Evolutionary conservation across 2,329 filamentous ascomycete genomes (phyloP).

Genomic region (Triangularia verruculosa): DNA sequence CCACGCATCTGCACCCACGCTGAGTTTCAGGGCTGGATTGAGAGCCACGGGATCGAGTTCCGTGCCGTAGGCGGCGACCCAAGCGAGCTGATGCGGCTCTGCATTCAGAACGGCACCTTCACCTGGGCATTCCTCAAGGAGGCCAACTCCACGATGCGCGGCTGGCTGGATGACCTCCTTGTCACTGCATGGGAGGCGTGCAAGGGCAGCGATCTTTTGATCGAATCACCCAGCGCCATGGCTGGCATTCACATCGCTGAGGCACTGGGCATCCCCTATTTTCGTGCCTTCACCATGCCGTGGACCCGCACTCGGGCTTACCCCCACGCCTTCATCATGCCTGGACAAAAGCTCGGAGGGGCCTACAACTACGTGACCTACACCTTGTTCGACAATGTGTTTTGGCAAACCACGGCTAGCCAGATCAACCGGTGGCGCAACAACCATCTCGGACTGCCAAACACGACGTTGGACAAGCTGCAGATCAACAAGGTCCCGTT

Average conservation of each 20-base stretch:
- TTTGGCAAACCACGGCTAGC: conserved; percentile 89
- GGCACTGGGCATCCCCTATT: conserved; percentile 88
- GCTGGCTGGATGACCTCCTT: conserved; percentile 91
- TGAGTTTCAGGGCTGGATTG: conserved; percentile 87
- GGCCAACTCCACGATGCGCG: conserved; percentile 81
- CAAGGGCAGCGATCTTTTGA: conserved; percentile 81
- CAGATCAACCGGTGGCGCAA: conserved; percentile 94
- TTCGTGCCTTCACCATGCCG: conserved; percentile 97
- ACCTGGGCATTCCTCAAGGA: conserved; percentile 87
- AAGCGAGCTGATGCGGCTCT: conserved; percentile 90
- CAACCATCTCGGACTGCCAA: conserved; percentile 71
- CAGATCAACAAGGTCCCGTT: conserved; percentile 98
- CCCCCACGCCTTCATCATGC: conserved; percentile 92
- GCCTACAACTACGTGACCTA: conserved; percentile 95
- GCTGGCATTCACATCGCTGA: conserved; percentile 97
- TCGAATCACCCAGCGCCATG: conserved; percentile 96
- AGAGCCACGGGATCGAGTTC: conserved; percentile 92
- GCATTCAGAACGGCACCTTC: conserved; percentile 96
- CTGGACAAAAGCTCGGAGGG: conserved; percentile 90
- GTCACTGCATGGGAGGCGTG: conserved; percentile 79
- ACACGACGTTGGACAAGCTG: conserved; percentile 84
- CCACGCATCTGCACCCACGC: conserved; percentile 85
- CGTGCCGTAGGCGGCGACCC: conserved; percentile 85
- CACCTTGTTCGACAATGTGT: conserved; percentile 92
- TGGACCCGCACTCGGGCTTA: conserved; percentile 96